Evolutionary conservation across 2,329 filamentous ascomycete genomes (phyloP).

Genomic region (Thelonectria rubi): DNA sequence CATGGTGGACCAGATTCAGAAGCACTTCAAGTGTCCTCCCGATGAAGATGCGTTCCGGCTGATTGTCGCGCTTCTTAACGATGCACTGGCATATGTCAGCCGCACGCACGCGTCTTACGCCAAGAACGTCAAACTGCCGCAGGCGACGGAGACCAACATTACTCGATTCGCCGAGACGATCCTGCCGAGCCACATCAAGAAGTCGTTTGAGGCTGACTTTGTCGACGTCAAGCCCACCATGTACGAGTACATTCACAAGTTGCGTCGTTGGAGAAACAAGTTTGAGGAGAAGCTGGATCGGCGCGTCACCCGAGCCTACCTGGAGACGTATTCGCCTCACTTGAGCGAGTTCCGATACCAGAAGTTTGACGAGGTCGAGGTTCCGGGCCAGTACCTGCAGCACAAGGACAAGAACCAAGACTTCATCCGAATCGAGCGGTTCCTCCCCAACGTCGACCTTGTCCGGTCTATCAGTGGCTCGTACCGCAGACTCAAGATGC

Average conservation of each 20-base stretch:
- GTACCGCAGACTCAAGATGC: constrained; percentile 92
- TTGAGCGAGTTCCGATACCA: constrained; percentile 97
- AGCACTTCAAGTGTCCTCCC: constrained; percentile 98
- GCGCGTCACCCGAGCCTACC: constrained; percentile 73
- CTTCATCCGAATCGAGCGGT: constrained; percentile 96
- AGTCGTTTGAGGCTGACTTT: constrained; percentile 97
- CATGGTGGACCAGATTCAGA: constrained; percentile 98
- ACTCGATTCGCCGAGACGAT: constrained; percentile 97
- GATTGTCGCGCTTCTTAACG: constrained; percentile 96
- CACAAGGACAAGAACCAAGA: constrained; percentile 99
- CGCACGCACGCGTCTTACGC: constrained; percentile 87
- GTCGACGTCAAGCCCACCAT: constrained; percentile 95
- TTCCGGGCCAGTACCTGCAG: constrained; percentile 95
- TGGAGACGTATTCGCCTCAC: constrained; percentile 89
- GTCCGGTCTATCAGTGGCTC: constrained; percentile 91
- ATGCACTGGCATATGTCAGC: constrained; percentile 91
- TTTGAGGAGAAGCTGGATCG: constrained; percentile 98
- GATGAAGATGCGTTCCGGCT: constrained; percentile 98
- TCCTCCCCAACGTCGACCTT: constrained; percentile 92
- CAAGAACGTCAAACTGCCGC: constrained; percentile 88
- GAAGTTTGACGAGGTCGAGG: constrained; percentile 98
- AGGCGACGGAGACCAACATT: constrained; percentile 94
- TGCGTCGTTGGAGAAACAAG: constrained; percentile 95
- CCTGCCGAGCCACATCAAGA: constrained; percentile 91
- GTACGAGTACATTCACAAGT: constrained; percentile 97